A percentile compares a stretch with the other conserved stretches of the same genome.
phyloP scores from a whole-genome alignment of 345 rosid genomes.

The Euclidium syriacum region DNA sequence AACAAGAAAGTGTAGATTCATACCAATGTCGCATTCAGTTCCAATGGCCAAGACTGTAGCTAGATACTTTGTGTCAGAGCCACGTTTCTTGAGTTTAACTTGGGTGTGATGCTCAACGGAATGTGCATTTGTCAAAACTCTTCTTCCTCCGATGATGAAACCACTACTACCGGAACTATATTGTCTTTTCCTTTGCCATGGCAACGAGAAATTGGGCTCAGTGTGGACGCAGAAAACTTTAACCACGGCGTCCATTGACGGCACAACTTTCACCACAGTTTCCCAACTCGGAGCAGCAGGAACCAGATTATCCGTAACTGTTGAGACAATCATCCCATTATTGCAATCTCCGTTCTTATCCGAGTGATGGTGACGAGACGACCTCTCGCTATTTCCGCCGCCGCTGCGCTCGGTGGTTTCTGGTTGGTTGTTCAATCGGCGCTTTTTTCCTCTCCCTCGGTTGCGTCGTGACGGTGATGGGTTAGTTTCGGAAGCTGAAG shows the following conservation, averaged over 20 bases:
- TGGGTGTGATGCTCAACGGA: conserved; percentile 93
- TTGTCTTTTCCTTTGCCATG: conserved; percentile 92
- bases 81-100: conserved; percentile 85
- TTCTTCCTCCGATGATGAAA: conserved; percentile 61
- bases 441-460: conserved; percentile 47
- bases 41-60: conserved; percentile 91
- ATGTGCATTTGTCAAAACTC: conserved; percentile 88
- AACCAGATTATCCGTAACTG: conserved; percentile 14
- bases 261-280: conserved; percentile 58
- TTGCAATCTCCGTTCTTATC: conserved; percentile 32
- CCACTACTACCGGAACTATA: conserved; percentile 88
- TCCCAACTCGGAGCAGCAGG: conserved; percentile 62
- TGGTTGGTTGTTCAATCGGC: conserved; percentile 27
- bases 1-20: background rate
- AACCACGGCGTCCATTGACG: conserved; percentile 89
- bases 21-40: conserved; percentile 91
- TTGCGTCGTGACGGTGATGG: conserved; percentile 39
- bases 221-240: conserved; percentile 92
- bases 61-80: conserved; percentile 84
- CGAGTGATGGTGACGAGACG: conserved; percentile 24
- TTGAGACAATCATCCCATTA: conserved; percentile 25
- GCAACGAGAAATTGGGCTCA: conserved; percentile 83
- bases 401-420: conserved; percentile 23
- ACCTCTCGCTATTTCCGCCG: background rate
- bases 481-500: conserved; percentile 21